Base-by-base conservation (phyloP, 768 basidiomycete species). In the Fibroporia radiculosa region DNA sequence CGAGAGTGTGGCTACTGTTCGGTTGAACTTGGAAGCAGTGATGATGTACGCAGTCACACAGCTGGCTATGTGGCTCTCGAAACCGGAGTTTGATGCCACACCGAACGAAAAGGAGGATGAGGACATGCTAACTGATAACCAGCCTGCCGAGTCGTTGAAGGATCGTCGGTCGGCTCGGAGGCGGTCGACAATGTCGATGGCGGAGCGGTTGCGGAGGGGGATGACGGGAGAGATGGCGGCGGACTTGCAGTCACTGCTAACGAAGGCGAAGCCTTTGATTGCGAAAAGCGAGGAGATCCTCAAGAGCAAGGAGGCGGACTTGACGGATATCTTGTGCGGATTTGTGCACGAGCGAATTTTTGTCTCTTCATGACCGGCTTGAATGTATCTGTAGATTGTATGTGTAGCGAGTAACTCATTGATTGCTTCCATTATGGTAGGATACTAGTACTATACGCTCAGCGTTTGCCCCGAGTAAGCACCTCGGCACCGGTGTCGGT, bases 161-260 rank as follows among this genome's bases (percentile, higher is more conserved):
- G 68, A 73, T 44, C 66, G 76, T 3, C 60, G 72, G 38, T 63
- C 65, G 14, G 61, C 68, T 13, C 59, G 77, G 49, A 58, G 62
- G 44, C 52, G 47, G 39, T 56, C 71, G 40, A 69, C 74, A 40
- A 59, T 72, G 56, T 68, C 75, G 35, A 61, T 86, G 61, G 77
- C 81, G 47, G 81, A 84, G 48, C 67, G 82, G 27, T 52, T 86
- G 53, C 66, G 86, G 54, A 66, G 86, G 49, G 85, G 84, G 0
- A 81, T 88, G 80, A 82, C 82, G 6, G 83, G 82, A 1, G 87
- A 90, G 65, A 78, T 89, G 74, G 80, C 78, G 31, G 71, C 72
- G 1, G 88, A 90, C 60, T 51, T 90, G 48, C 78, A 82, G 56
- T 67, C 74, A 3, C 59, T 89, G 54, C 45, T 90, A 62, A 75